These are phyloP conservation scores for Claviceps pusilla DNA, from an alignment of 2,329 filamentous ascomycete species.

Conservation along the genomic window DNA sequence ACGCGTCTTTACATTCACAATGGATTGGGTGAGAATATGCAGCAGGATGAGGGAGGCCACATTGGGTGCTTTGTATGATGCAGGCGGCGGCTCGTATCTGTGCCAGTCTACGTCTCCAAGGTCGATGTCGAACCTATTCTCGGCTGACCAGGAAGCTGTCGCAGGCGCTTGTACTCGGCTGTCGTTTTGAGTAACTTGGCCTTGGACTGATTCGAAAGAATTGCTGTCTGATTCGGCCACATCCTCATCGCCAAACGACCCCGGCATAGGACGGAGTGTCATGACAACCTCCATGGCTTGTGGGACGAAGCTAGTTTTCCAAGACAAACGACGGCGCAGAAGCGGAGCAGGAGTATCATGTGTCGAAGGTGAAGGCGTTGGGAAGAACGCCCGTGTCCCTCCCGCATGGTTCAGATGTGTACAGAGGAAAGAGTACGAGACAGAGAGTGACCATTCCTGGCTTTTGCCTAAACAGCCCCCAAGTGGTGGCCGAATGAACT, in stretches of 20 bases:
- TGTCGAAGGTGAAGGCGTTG: neutral
- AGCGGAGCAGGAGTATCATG: neutral
- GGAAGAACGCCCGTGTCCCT: neutral
- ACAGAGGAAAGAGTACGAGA: neutral
- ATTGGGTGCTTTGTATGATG: constrained; percentile 23
- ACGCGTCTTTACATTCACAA: constrained; percentile 28
- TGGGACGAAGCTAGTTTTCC: neutral
- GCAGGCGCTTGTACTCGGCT: constrained; percentile 9
- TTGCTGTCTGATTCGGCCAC: constrained; percentile 17
- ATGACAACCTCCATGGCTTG: constrained; percentile 4
- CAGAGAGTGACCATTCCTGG: neutral
- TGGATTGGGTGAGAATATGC: constrained; percentile 27
- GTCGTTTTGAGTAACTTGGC: constrained; percentile 11
- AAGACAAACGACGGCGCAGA: neutral
- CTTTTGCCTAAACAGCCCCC: neutral
- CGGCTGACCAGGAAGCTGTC: constrained; percentile 9
- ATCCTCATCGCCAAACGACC: constrained; percentile 17
- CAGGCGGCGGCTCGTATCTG: constrained; percentile 30
- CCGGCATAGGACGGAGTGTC: constrained; percentile 13
- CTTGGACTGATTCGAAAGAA: constrained; percentile 12
- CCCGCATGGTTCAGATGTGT: neutral
- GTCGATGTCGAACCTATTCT: constrained; percentile 13
- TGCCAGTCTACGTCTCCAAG: constrained; percentile 27
- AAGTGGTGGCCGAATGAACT: neutral
- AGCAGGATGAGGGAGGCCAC: constrained; percentile 25